phyloP scores from a whole-genome alignment of 345 rosid genomes.

The Crucihimalaya himalaica region DNA sequence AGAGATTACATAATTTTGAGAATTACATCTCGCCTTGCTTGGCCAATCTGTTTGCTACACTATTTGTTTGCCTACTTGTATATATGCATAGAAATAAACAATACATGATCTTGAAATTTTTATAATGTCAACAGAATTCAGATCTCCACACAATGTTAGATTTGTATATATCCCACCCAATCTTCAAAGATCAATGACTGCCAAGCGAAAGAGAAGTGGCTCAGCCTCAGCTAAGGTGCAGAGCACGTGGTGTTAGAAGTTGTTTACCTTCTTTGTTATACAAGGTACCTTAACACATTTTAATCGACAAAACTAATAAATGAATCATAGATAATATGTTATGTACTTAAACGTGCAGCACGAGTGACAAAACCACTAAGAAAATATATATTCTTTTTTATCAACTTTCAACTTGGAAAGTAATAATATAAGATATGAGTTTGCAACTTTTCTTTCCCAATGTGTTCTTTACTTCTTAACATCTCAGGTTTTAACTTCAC shows the following conservation, averaged over 20 bases:
- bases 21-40: not conserved
- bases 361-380: not conserved
- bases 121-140: not conserved
- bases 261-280: not conserved
- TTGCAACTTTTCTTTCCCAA: not conserved
- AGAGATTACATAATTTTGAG: not conserved
- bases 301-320: too few species aligned
- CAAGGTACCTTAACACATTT: not conserved
- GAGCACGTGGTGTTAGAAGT: not conserved
- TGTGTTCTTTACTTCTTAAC: not conserved
- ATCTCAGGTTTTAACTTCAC: not conserved
- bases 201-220: not conserved
- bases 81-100: too few species aligned
- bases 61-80: too few species aligned
- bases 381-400: too few species aligned
- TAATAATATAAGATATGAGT: not conserved
- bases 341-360: not conserved
- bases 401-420: too few species aligned
- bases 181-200: not conserved
- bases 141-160: not conserved
- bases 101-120: not conserved
- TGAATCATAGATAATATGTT: too few species aligned
- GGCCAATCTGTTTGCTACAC: not conserved
- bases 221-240: not conserved
- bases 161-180: not conserved